Conservation (phyloP, 257 asterid species). For the Buddleja alternifolia region DNA sequence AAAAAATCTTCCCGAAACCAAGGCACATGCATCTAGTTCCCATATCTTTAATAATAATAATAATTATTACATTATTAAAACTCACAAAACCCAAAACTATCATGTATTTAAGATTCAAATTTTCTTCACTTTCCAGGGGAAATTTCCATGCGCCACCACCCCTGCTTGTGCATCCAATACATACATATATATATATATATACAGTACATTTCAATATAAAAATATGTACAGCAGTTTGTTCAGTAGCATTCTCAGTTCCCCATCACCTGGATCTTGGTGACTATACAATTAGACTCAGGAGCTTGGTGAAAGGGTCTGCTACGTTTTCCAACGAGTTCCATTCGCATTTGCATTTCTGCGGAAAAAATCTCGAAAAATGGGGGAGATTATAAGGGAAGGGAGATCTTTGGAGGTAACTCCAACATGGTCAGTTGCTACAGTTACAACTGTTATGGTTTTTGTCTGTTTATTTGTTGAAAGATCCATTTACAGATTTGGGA, state of each 20-base stretch:
- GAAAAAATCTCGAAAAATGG: conserved; percentile 39
- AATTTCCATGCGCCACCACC: conserved; percentile 31
- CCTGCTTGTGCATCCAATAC: conserved; percentile 1
- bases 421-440: conserved; percentile 96
- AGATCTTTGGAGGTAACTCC: conserved; percentile 91
- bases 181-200: conserved; percentile 3
- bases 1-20: conserved; percentile 34
- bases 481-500: conserved; percentile 84
- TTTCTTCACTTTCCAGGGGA: too few species aligned
- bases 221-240: neutral
- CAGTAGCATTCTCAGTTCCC: conserved; percentile 33
- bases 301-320: too few species aligned
- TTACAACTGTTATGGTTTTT: conserved; percentile 87
- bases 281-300: too few species aligned
- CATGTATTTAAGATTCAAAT: too few species aligned
- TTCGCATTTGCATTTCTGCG: neutral
- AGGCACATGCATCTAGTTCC: conserved; percentile 41
- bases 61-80: conserved; percentile 6
- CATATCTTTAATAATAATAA: conserved; percentile 2
- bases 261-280: conserved; percentile 57
- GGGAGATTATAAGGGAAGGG: conserved; percentile 59
- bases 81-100: too few species aligned
- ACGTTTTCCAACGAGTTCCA: too few species aligned
- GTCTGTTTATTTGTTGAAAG: conserved; percentile 78
- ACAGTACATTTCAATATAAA: neutral